phyloP scores from a whole-genome alignment of 2,329 filamentous ascomycete species.

The Stagonosporopsis chrysanthemi region DNA sequence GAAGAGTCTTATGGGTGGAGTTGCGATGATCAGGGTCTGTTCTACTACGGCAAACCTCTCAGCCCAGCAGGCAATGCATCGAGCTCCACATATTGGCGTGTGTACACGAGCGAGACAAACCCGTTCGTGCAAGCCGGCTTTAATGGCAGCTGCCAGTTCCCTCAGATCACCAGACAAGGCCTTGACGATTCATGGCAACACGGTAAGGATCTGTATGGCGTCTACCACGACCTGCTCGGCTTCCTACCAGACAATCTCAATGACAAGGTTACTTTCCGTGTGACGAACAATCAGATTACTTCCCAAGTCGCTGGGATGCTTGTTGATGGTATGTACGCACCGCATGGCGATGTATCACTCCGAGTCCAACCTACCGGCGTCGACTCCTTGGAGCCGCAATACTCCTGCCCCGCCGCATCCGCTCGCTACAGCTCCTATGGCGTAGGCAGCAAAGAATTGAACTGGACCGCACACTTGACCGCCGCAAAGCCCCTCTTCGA shows the following conservation, averaged over 20 bases:
- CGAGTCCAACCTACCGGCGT: constrained; percentile 62
- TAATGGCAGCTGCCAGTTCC: constrained; percentile 79
- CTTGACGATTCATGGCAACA: constrained; percentile 79
- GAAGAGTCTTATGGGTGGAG: constrained; percentile 75
- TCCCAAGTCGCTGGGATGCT: constrained; percentile 81
- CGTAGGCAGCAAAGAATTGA: constrained; percentile 51
- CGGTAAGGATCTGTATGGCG: constrained; percentile 76
- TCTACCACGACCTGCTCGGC: constrained; percentile 73
- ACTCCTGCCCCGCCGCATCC: constrained; percentile 66
- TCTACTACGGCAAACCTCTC: constrained; percentile 70
- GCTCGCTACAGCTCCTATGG: constrained; percentile 55
- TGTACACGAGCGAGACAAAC: constrained; percentile 68
- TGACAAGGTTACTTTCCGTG: constrained; percentile 67
- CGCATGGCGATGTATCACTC: constrained; percentile 44
- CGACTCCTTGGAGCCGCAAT: constrained; percentile 78
- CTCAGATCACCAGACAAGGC: constrained; percentile 76
- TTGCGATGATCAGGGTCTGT: constrained; percentile 74
- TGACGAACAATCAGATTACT: constrained; percentile 84
- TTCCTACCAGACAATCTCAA: constrained; percentile 67
- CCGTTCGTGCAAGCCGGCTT: constrained; percentile 72
- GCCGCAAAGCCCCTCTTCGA: constrained; percentile 63
- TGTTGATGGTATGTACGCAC: constrained; percentile 68
- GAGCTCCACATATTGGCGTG: constrained; percentile 70
- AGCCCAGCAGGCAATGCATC: constrained; percentile 55
- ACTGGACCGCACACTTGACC: constrained; percentile 71